phyloP scores from a whole-genome alignment of 78 protist genomes.

The Monosiga brevicollis region DNA sequence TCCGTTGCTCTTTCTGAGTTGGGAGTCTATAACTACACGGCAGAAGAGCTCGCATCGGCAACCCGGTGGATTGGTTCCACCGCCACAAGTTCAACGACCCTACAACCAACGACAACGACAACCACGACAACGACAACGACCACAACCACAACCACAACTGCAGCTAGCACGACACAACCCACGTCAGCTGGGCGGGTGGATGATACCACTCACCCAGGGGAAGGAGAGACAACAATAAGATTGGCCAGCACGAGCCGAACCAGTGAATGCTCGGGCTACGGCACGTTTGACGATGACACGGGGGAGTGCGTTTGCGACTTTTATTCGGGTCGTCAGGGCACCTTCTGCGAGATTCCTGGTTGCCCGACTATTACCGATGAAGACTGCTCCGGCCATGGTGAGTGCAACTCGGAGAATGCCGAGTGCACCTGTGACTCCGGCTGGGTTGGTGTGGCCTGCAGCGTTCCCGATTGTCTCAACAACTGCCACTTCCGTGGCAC shows the following conservation, averaged over 20 bases:
- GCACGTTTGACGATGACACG: not conserved
- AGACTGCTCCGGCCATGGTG: not conserved
- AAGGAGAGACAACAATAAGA: too few relatives aligned
- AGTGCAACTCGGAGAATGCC: not conserved
- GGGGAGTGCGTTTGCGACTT: slow-evolving; percentile 1
- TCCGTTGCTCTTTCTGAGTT: too few relatives aligned
- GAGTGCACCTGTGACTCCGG: not conserved
- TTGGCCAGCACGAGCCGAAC: not conserved
- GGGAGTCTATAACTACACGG: too few relatives aligned
- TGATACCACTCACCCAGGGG: too few relatives aligned
- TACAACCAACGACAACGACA: too few relatives aligned
- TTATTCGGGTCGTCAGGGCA: not conserved
- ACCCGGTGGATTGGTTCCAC: too few relatives aligned
- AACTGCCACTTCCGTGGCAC: not conserved
- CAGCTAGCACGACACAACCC: too few relatives aligned
- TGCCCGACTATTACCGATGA: not conserved
- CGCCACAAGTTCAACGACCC: too few relatives aligned
- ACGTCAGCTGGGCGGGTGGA: too few relatives aligned
- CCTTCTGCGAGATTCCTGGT: not conserved
- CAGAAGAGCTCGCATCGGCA: too few relatives aligned
- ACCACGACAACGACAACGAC: too few relatives aligned
- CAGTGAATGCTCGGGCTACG: not conserved
- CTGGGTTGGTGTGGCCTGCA: not conserved
- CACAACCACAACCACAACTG: too few relatives aligned
- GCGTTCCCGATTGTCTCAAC: not conserved